These are phyloP conservation scores for Rosa rugosa DNA, from an alignment of 306 rosid genomes.

Conservation along the genomic window DNA sequence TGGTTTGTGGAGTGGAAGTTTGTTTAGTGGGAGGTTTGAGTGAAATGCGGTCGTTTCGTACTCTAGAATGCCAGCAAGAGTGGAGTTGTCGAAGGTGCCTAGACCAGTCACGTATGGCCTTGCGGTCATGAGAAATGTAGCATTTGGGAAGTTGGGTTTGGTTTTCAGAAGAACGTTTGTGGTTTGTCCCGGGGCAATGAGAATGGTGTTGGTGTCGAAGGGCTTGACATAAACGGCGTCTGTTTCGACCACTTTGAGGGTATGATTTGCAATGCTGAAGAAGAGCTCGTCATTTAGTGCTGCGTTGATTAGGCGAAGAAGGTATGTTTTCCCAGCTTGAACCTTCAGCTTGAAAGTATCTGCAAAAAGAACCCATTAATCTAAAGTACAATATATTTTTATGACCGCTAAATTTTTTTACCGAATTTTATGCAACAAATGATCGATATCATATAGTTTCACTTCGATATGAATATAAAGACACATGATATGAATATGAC, in stretches of 20 bases:
- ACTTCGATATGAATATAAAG: too few relatives aligned
- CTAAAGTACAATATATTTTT: too few relatives aligned
- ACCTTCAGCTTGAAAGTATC: conserved; percentile 67
- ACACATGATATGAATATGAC: too few relatives aligned
- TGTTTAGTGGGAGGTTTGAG: conserved; percentile 27
- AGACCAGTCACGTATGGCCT: conserved; percentile 17
- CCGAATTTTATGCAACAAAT: too few relatives aligned
- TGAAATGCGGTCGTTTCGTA: conserved; percentile 29
- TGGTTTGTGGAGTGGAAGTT: conserved; percentile 45
- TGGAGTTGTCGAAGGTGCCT: conserved; percentile 67
- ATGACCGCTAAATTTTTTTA: too few relatives aligned
- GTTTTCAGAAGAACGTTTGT: conserved; percentile 60
- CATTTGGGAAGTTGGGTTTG: conserved; percentile 49
- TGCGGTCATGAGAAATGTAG: conserved; percentile 59
- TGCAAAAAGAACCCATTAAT: background rate
- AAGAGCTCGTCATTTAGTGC: conserved; percentile 65
- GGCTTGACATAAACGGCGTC: conserved; percentile 68
- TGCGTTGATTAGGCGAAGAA: conserved; percentile 63
- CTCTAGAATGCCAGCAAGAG: conserved; percentile 57
- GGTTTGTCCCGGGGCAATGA: conserved; percentile 68
- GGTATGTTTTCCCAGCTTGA: conserved; percentile 53
- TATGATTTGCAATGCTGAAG: conserved; percentile 70
- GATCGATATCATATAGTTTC: too few relatives aligned
- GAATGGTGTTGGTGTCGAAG: conserved; percentile 44
- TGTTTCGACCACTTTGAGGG: conserved; percentile 50